Evolutionary conservation across 2,329 filamentous ascomycete species (phyloP), one percentile per base, ranked within the genome.

Genomic region (Colletotrichum lentis): DNA sequence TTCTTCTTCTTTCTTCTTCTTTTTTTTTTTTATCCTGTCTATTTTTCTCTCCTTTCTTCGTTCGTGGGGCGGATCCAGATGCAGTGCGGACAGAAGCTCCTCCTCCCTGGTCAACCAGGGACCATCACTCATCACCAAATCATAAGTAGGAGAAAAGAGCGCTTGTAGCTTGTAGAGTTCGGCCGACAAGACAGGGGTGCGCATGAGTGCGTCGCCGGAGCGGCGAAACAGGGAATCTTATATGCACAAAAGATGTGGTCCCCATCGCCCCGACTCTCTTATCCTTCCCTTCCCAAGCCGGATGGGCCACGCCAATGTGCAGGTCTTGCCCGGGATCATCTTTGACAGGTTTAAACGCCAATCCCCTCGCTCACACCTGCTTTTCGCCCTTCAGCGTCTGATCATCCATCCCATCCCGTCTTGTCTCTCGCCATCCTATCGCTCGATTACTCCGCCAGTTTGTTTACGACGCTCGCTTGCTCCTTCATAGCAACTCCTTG

Each of bases 261-360:
- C 31, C 27, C 27, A 31, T 31, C 27, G 27, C n/a, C 43, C 27
- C 31, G 50, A 53, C 50, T 54, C 20, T 27, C 47, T 35, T 35
- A 35, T 35, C 31, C 31, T 35, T 50, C 22, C 47, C 47, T 10
- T 31, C 63, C 56, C 63, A 57, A 67, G 67, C 56, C 44, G 37
- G 39, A 46, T 57, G 57, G 49, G 58, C 50, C 50, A 57, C 66
- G 49, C 41, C 65, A 39, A 55, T 46, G 49, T 65, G 65, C 55
- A 65, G 35, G 27, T 52, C 54, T 27, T 68, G 62, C 54, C 62
- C 65, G 49, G 62, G 57, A 69, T 54, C 50, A 69, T 67, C 67
- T 66, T 69, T 62, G 61, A 69, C 56, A 61, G 66, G 66, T 69
- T 69, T 69, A 69, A 69, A 69, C 66, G 66, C 67, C 63, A 62